Evolutionary conservation across 768 basidiomycete species (phyloP).

Genomic region (Floccularia luteovirens): DNA sequence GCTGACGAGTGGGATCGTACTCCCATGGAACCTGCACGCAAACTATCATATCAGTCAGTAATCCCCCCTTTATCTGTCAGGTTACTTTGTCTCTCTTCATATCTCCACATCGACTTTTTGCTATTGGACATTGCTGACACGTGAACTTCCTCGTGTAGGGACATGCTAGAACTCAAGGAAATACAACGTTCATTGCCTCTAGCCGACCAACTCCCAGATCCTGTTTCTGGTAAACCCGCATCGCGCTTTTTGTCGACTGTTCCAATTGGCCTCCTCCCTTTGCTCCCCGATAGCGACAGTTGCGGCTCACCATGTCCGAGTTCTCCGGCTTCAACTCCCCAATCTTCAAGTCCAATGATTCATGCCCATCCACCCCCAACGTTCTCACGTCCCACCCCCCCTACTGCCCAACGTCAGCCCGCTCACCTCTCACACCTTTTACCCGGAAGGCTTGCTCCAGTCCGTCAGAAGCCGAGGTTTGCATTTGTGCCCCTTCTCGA

Average conservation of each 20-base stretch:
- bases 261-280: slow-evolving; percentile 57
- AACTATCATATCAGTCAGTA: slow-evolving; percentile 65
- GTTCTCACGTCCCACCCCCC: slow-evolving; percentile 1
- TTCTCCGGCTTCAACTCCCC: slow-evolving; percentile 7
- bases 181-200: slow-evolving; percentile 58
- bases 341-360: not conserved
- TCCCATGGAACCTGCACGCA: slow-evolving; percentile 55
- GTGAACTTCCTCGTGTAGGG: slow-evolving; percentile 24
- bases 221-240: slow-evolving; percentile 27
- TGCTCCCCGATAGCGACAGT: slow-evolving; percentile 25
- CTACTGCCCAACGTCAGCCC: slow-evolving; percentile 1
- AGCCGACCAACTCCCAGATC: slow-evolving; percentile 43
- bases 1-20: slow-evolving; percentile 82
- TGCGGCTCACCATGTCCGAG: slow-evolving; percentile 4
- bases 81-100: not conserved
- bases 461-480: slow-evolving; percentile 21
- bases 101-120: slow-evolving; percentile 4
- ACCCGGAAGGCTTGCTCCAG: slow-evolving; percentile 11
- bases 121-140: slow-evolving; percentile 3
- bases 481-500: slow-evolving; percentile 29
- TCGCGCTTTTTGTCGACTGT: slow-evolving; percentile 42
- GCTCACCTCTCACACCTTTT: slow-evolving; percentile 24
- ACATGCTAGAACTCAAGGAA: slow-evolving; percentile 62
- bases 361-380: slow-evolving; percentile 6
- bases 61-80: slow-evolving; percentile 1